phyloP scores from a whole-genome alignment of 1,284 basidiomycete species.

The Cryptococcus jaspeensis region DNA sequence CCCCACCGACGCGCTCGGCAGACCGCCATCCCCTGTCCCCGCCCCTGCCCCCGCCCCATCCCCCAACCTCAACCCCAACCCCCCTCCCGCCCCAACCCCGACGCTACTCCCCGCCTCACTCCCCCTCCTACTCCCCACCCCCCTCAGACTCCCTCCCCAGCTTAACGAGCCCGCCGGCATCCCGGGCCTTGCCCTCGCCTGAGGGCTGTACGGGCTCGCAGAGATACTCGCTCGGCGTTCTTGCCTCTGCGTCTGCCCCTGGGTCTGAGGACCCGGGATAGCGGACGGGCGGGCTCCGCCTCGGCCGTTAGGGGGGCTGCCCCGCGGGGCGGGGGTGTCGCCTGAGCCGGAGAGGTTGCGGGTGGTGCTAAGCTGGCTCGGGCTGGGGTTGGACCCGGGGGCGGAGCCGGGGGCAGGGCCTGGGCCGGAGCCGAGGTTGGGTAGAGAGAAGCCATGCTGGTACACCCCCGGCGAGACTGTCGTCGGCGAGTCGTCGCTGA shows the following conservation, averaged over 20 bases:
- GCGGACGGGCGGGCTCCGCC: neutral
- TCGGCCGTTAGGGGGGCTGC: too few species aligned
- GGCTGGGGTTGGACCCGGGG: neutral
- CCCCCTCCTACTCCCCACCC: conserved; percentile 5
- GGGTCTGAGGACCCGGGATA: neutral
- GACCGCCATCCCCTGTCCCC: conserved; percentile 3
- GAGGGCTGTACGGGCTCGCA: conserved; percentile 10
- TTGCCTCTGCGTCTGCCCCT: too few species aligned
- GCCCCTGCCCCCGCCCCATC: neutral
- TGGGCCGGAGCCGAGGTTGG: neutral
- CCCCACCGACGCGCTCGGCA: conserved; percentile 14
- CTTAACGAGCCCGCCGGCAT: neutral
- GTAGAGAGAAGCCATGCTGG: conserved; percentile 13
- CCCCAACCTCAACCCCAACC: conserved; percentile 3
- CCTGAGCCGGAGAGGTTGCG: too few species aligned
- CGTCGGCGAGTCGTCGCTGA: conserved; percentile 6
- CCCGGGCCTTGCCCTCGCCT: neutral
- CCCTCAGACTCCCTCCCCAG: neutral
- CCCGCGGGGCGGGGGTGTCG: too few species aligned
- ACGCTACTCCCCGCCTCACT: neutral
- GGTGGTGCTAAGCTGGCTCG: too few species aligned
- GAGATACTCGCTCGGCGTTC: conserved; percentile 10
- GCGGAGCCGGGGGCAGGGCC: too few species aligned
- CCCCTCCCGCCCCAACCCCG: neutral
- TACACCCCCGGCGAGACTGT: conserved; percentile 20